These are phyloP conservation scores for Pythium graminicola DNA, from an alignment of 352 stramenopile genomes.

Conservation along the genomic window DNA sequence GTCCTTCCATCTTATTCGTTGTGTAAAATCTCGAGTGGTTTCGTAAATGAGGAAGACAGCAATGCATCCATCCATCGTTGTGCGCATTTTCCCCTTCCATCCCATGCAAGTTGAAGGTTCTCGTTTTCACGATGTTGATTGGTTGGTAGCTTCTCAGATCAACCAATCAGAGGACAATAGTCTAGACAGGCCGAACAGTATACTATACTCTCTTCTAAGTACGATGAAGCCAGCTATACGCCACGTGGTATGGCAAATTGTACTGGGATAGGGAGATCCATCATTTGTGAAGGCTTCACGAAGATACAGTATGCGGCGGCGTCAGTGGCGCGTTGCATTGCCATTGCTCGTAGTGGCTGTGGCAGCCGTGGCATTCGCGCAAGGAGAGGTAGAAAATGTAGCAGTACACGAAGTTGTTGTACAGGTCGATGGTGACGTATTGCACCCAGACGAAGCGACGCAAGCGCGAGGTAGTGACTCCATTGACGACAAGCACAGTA, in stretches of 20 bases:
- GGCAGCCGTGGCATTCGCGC: not conserved
- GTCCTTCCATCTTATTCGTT: constrained; percentile 5
- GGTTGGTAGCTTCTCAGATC: constrained; percentile 4
- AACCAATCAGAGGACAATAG: not conserved
- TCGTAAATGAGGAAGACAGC: not conserved
- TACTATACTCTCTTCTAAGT: constrained; percentile 18
- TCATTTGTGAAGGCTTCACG: not conserved
- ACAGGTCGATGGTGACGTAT: constrained; percentile 4
- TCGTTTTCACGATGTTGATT: constrained; percentile 8
- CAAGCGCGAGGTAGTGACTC: not conserved
- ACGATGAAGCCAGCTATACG: not conserved
- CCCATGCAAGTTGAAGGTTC: constrained; percentile 16
- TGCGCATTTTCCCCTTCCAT: not conserved
- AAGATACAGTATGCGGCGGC: constrained; percentile 5
- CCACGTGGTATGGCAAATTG: constrained; percentile 1
- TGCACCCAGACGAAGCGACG: not conserved
- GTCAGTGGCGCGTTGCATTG: constrained; percentile 7
- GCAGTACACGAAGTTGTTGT: constrained; percentile 9
- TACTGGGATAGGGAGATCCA: constrained; percentile 7
- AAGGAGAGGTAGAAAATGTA: not conserved
- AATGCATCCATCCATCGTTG: not conserved
- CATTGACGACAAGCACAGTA: no score
- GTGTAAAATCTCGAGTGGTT: not conserved
- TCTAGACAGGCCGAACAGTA: constrained; percentile 10
- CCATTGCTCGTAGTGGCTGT: constrained; percentile 10